Evolutionary conservation across 2,329 filamentous ascomycete species (phyloP).

Genomic region (Tolypocladium ovalisporum): DNA sequence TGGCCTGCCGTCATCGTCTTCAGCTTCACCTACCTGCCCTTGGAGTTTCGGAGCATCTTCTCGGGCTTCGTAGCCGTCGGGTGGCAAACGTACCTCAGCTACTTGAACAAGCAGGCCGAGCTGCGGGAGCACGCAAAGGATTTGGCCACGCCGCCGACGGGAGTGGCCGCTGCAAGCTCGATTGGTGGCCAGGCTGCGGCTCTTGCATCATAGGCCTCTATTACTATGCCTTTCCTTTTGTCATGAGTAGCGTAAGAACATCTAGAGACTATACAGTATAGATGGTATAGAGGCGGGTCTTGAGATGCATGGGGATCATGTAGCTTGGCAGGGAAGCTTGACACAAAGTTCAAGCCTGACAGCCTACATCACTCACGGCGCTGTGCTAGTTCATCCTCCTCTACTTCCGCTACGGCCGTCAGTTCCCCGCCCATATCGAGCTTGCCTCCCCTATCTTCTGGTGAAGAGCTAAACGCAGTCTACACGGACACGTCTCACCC

Average conservation of each 20-base stretch:
- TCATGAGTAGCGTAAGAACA: not conserved
- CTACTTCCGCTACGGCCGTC: not conserved
- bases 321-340: too few relatives aligned
- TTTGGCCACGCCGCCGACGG: not conserved
- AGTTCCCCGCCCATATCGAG: not conserved
- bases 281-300: not conserved
- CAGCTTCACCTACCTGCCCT: constrained; percentile 71
- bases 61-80: constrained; percentile 70
- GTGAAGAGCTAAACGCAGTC: not conserved
- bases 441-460: not conserved
- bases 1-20: constrained; percentile 85
- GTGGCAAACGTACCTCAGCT: constrained; percentile 87
- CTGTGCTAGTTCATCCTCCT: too few relatives aligned
- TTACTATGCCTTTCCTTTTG: not conserved
- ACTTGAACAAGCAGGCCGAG: constrained; percentile 66
- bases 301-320: too few relatives aligned
- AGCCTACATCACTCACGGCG: too few relatives aligned
- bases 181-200: not conserved
- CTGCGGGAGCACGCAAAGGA: constrained; percentile 6
- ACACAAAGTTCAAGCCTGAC: too few relatives aligned
- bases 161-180: not conserved
- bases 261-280: not conserved
- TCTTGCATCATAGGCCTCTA: not conserved
- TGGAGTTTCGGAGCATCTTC: constrained; percentile 73
- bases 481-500: not conserved